A percentile compares a stretch with the other conserved stretches of the same genome.
These are phyloP conservation scores for Scheffersomyces lignicola DNA, from an alignment of 1,139 yeast genomes.

Conservation along the genomic window DNA sequence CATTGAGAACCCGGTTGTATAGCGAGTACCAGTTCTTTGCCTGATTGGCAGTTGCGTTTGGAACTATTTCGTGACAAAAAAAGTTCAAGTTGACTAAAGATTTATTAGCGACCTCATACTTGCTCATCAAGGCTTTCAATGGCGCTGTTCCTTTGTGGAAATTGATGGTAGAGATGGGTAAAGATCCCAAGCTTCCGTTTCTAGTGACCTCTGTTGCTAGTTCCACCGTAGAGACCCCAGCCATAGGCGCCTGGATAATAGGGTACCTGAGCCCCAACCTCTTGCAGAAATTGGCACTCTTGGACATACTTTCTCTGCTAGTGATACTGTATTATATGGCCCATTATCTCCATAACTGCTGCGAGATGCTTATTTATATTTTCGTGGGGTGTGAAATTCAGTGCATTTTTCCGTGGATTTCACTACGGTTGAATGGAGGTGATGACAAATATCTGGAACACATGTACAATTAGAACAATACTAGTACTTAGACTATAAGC, in stretches of 20 bases:
- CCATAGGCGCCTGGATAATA: conserved; percentile 55
- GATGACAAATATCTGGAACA: no score
- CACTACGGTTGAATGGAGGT: no score
- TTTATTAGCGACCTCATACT: conserved; percentile 5
- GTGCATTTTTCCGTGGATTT: no score
- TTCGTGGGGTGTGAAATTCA: no score
- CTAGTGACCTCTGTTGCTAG: conserved; percentile 39
- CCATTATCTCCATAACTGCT: no score
- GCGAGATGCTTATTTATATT: no score
- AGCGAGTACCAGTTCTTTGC: conserved; percentile 25
- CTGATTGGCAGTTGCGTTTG: conserved; percentile 17
- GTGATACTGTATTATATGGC: no score
- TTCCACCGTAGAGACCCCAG: conserved; percentile 45
- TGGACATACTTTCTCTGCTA: no score
- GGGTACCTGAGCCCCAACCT: conserved; percentile 30
- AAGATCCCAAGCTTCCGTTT: conserved; percentile 47
- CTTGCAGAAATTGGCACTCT: conserved; percentile 6
- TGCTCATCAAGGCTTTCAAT: conserved; percentile 12
- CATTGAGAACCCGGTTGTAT: conserved; percentile 11
- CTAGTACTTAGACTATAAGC: no score
- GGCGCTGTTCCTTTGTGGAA: conserved; percentile 19
- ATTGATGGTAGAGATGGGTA: conserved; percentile 40
- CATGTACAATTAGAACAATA: no score
- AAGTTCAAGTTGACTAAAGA: conserved; percentile 44
- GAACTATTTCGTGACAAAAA: conserved; percentile 39